Evolutionary conservation across 345 rosid species (phyloP).

Genomic region (Lepidium aucheri): DNA sequence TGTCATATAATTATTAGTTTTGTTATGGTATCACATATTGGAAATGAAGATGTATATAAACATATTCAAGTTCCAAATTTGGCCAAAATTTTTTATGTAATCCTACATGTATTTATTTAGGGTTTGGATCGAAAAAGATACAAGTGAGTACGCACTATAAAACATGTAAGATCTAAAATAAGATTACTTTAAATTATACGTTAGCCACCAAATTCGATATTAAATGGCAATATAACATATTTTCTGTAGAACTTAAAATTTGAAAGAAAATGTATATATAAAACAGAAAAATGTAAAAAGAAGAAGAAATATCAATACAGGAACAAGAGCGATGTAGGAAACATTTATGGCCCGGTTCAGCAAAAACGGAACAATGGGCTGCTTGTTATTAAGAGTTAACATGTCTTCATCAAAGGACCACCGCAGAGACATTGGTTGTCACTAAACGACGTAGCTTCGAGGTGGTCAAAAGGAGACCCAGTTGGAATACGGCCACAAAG

Average conservation of each 20-base stretch:
- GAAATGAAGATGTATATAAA: not conserved
- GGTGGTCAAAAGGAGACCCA: conserved; percentile 74
- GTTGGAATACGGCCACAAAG: conserved; percentile 79
- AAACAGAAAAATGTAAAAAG: not conserved
- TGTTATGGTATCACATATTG: not conserved
- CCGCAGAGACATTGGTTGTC: conserved; percentile 82
- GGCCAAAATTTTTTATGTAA: too few relatives aligned
- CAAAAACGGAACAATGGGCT: not conserved
- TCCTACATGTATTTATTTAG: too few relatives aligned
- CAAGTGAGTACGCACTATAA: too few relatives aligned
- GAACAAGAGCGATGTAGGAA: not conserved
- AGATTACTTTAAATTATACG: not conserved
- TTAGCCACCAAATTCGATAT: not conserved
- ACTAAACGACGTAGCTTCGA: conserved; percentile 57
- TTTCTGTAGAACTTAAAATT: not conserved
- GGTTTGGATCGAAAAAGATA: too few relatives aligned
- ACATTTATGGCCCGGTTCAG: not conserved
- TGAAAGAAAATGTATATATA: not conserved
- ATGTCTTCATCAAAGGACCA: conserved; percentile 61
- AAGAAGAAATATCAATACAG: not conserved
- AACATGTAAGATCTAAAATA: conserved; percentile 5
- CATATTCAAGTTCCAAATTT: too few relatives aligned
- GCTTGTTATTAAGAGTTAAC: conserved; percentile 25
- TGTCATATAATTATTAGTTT: not conserved
- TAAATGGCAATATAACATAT: not conserved